phyloP scores from a whole-genome alignment of 2,329 filamentous ascomycete species.

The Verticillium nonalfalfae region DNA sequence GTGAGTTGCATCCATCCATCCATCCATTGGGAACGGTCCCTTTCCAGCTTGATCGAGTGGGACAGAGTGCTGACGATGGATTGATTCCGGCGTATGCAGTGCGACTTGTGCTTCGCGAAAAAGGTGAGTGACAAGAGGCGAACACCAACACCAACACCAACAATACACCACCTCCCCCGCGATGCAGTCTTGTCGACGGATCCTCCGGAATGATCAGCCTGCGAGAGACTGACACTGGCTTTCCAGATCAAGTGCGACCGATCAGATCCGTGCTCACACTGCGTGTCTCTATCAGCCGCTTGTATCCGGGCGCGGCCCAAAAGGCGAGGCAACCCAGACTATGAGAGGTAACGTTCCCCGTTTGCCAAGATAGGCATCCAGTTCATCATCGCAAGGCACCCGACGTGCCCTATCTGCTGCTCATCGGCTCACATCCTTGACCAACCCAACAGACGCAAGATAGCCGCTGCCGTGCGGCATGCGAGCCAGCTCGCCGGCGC shows the following conservation, averaged over 20 bases:
- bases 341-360: background rate
- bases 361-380: too few relatives aligned
- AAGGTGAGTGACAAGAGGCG: background rate
- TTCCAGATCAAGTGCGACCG: constrained; percentile 1
- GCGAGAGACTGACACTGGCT: background rate
- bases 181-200: background rate
- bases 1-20: background rate
- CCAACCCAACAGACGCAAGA: background rate
- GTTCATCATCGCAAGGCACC: background rate
- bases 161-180: background rate
- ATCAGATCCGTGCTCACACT: constrained; percentile 1
- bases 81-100: background rate
- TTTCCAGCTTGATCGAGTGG: background rate
- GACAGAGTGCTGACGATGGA: background rate
- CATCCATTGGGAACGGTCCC: background rate
- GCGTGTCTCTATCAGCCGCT: background rate
- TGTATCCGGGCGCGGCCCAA: constrained; percentile 1
- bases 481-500: constrained; percentile 1
- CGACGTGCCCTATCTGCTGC: background rate
- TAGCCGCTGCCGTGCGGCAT: constrained; percentile 1
- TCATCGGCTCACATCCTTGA: background rate
- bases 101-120: constrained; percentile 1
- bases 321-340: constrained; percentile 1
- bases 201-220: background rate
- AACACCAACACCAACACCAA: background rate